A percentile compares a stretch with the other conserved stretches of the same genome.
phyloP scores from a whole-genome alignment of 306 rosid species.

The Vicia sativa region DNA sequence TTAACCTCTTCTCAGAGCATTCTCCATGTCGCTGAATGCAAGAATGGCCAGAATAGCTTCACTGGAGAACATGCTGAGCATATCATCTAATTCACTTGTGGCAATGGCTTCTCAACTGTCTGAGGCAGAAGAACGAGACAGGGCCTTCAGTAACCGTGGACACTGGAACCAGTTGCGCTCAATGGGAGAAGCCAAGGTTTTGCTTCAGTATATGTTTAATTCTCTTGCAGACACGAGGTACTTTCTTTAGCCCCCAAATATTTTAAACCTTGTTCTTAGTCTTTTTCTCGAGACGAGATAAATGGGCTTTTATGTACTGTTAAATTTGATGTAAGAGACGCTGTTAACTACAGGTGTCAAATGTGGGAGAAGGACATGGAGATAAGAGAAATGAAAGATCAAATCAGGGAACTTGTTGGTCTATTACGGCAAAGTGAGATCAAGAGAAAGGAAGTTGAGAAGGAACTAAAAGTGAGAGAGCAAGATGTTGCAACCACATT shows the following conservation, averaged over 20 bases:
- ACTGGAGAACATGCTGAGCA: constrained; percentile 90
- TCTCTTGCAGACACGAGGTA: constrained; percentile 87
- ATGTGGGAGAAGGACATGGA: constrained; percentile 91
- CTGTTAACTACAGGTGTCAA: constrained; percentile 60
- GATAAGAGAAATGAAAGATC: constrained; percentile 90
- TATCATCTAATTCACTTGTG: constrained; percentile 93
- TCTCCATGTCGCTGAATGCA: constrained; percentile 89
- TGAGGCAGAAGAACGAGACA: constrained; percentile 97
- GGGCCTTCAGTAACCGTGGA: constrained; percentile 83
- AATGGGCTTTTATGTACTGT: too few species aligned
- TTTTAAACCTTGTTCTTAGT: too few species aligned
- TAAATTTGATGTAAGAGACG: too few species aligned
- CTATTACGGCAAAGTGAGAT: constrained; percentile 90
- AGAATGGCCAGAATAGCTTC: constrained; percentile 91
- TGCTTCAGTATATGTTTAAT: constrained; percentile 91
- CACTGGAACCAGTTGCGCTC: constrained; percentile 98
- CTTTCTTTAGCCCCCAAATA: too few species aligned
- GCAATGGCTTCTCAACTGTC: constrained; percentile 99
- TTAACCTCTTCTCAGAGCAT: constrained; percentile 63
- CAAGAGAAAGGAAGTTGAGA: constrained; percentile 86
- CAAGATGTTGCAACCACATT: constrained; percentile 67
- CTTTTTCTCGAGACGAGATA: too few species aligned
- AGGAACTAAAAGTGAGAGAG: constrained; percentile 88
- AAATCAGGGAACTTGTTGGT: constrained; percentile 90
- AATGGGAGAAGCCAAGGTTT: constrained; percentile 90